Conservation (phyloP, 768 basidiomycete species). For the Sistotremastrum niveocremeum region DNA sequence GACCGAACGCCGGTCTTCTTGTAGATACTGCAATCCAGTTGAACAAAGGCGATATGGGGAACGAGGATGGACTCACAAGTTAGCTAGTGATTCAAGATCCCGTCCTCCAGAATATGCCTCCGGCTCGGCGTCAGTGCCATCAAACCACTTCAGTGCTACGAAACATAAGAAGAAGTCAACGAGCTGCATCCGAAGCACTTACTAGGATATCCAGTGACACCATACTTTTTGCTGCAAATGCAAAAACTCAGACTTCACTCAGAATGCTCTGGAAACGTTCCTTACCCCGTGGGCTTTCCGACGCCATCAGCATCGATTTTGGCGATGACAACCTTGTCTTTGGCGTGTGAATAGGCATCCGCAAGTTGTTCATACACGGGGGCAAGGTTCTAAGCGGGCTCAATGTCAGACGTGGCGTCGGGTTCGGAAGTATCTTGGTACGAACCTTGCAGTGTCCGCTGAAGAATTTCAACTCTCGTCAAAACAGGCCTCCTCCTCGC, state of each 20-base stretch:
- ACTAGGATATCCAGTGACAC: constrained; percentile 82
- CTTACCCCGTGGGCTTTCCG: constrained; percentile 57
- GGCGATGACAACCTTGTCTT: constrained; percentile 77
- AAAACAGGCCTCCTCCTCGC: no score
- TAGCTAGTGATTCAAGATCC: constrained; percentile 62
- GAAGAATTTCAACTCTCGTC: background rate
- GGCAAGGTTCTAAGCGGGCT: constrained; percentile 56
- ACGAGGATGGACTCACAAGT: constrained; percentile 41
- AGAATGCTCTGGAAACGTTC: background rate
- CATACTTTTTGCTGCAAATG: constrained; percentile 34
- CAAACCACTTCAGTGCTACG: constrained; percentile 86
- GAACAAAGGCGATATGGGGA: background rate
- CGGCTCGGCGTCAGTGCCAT: constrained; percentile 42
- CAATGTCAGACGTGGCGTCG: background rate
- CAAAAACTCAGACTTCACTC: background rate
- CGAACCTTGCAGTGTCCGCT: constrained; percentile 82
- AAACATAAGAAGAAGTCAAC: constrained; percentile 1
- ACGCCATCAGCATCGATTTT: constrained; percentile 89
- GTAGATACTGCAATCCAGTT: constrained; percentile 39
- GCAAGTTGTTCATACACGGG: constrained; percentile 82
- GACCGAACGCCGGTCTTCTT: constrained; percentile 70
- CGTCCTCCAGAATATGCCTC: constrained; percentile 67
- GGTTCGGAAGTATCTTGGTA: background rate
- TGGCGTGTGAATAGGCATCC: constrained; percentile 66
- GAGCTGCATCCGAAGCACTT: constrained; percentile 18